A percentile compares a stretch with the other conserved stretches of the same genome.
Evolutionary conservation across 2,329 filamentous ascomycete genomes (phyloP).

Genomic region (Diaporthe velutina): DNA sequence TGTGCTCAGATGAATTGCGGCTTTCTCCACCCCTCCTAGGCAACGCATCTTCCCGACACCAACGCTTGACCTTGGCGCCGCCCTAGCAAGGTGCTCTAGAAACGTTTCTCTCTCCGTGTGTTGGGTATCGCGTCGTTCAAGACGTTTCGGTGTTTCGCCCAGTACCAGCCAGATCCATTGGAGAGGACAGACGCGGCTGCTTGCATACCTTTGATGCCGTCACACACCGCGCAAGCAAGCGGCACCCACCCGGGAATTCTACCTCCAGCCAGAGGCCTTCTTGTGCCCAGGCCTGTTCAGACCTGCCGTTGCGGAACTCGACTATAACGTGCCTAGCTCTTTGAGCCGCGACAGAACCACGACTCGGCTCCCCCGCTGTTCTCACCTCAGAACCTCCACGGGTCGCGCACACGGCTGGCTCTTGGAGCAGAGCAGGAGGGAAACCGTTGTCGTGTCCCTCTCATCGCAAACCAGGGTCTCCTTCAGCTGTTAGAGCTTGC

Average conservation of each 20-base stretch:
- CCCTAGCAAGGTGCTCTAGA: slow-evolving; percentile 34
- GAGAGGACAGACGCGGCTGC: slow-evolving; percentile 44
- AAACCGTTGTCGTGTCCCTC: slow-evolving; percentile 33
- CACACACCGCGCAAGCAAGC: slow-evolving; percentile 43
- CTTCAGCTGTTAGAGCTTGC: slow-evolving; percentile 38
- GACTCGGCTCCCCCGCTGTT: slow-evolving; percentile 22
- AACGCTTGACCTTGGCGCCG: slow-evolving; percentile 34
- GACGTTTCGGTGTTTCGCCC: slow-evolving; percentile 38
- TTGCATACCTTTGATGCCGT: slow-evolving; percentile 46
- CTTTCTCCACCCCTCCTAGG: slow-evolving; percentile 23
- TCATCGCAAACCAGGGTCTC: slow-evolving; percentile 31
- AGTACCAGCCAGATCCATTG: slow-evolving; percentile 35
- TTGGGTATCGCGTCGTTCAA: slow-evolving; percentile 41
- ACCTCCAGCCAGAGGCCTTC: slow-evolving; percentile 34
- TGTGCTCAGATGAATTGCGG: slow-evolving; percentile 34
- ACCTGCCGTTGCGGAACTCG: slow-evolving; percentile 19
- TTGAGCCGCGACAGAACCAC: slow-evolving; percentile 23
- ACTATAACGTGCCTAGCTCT: slow-evolving; percentile 25
- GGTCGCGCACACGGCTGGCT: slow-evolving; percentile 29
- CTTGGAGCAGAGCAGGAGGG: slow-evolving; percentile 28
- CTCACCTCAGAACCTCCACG: slow-evolving; percentile 30
- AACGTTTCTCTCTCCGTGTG: slow-evolving; percentile 42
- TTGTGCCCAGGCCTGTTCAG: slow-evolving; percentile 4
- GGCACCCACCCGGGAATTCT: slow-evolving; percentile 34
- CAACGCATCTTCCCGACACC: slow-evolving; percentile 31